phyloP scores from a whole-genome alignment of 371 early-diverging fungal genomes.

The Mucor irregularis region DNA sequence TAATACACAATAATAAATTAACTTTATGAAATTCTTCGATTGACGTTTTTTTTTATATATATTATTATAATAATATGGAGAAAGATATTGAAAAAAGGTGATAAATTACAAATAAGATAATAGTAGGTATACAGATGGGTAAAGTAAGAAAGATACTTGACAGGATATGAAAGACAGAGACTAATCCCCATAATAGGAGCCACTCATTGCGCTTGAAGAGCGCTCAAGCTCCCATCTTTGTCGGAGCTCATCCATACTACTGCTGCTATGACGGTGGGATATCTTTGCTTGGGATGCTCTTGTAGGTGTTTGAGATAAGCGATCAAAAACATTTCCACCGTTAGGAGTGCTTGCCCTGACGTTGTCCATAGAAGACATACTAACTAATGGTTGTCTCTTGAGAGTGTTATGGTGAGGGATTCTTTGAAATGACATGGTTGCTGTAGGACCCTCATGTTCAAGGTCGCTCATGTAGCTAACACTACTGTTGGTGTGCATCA shows the following conservation, averaged over 20 bases:
- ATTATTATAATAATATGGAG: not conserved
- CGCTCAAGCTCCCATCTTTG: slow-evolving; percentile 23
- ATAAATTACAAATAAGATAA: slow-evolving; percentile 2
- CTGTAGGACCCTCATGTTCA: slow-evolving; percentile 14
- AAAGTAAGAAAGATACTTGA: not conserved
- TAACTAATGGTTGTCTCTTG: slow-evolving; percentile 2
- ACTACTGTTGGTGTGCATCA: slow-evolving; percentile 4
- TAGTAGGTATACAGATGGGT: not conserved
- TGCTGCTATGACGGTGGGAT: slow-evolving; percentile 31
- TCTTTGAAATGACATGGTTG: slow-evolving; percentile 21
- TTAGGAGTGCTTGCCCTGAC: slow-evolving; percentile 26
- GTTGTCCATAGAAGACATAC: slow-evolving; percentile 13
- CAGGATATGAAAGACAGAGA: not conserved
- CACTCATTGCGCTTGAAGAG: slow-evolving; percentile 31
- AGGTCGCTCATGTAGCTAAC: slow-evolving; percentile 8
- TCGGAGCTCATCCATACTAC: slow-evolving; percentile 35
- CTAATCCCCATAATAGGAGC: slow-evolving; percentile 23
- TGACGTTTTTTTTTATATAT: not conserved
- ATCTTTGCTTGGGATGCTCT: slow-evolving; percentile 49
- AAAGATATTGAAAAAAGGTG: not conserved
- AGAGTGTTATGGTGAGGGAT: slow-evolving; percentile 6
- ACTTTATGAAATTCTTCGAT: too few species aligned
- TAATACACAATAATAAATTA: not conserved
- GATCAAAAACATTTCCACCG: slow-evolving; percentile 43
- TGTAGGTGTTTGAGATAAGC: slow-evolving; percentile 47